A percentile compares a stretch with the other conserved stretches of the same genome.
Conservation (phyloP, 129 eudicot genomes). For the Pulicaria dysenterica region DNA sequence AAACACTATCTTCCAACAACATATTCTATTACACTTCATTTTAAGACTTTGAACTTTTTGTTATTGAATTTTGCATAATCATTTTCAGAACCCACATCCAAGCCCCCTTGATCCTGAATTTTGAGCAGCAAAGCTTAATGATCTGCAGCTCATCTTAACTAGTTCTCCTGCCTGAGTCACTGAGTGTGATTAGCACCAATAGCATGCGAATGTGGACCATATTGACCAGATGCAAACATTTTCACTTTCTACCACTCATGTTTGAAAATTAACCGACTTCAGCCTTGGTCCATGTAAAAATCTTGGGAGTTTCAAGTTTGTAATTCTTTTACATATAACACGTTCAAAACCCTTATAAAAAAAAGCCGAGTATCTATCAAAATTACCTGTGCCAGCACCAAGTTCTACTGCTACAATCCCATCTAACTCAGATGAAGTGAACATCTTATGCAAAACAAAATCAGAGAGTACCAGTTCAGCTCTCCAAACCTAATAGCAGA, state of each 20-base stretch:
- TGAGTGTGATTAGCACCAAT: background rate
- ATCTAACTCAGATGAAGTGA: slow-evolving; percentile 59
- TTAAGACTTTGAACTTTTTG: background rate
- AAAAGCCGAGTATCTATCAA: background rate
- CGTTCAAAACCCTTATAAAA: background rate
- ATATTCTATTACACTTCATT: background rate
- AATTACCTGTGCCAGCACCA: slow-evolving; percentile 97
- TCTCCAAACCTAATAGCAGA: slow-evolving; percentile 71
- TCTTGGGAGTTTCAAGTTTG: background rate
- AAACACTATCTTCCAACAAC: slow-evolving; percentile 4
- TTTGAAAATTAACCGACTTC: background rate
- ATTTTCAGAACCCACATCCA: background rate
- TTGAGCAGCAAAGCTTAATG: no score
- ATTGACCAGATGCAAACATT: slow-evolving; percentile 2
- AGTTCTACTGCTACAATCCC: slow-evolving; percentile 80
- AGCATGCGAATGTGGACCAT: background rate
- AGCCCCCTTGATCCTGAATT: background rate
- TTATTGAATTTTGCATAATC: background rate
- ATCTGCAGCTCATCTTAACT: no score
- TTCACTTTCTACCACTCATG: background rate
- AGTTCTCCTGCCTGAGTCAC: background rate
- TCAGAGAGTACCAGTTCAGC: slow-evolving; percentile 90
- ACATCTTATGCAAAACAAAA: slow-evolving; percentile 81
- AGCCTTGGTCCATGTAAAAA: background rate
- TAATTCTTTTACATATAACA: background rate